Base-by-base conservation (phyloP, 768 basidiomycete genomes). In the Podaxis sp. region DNA sequence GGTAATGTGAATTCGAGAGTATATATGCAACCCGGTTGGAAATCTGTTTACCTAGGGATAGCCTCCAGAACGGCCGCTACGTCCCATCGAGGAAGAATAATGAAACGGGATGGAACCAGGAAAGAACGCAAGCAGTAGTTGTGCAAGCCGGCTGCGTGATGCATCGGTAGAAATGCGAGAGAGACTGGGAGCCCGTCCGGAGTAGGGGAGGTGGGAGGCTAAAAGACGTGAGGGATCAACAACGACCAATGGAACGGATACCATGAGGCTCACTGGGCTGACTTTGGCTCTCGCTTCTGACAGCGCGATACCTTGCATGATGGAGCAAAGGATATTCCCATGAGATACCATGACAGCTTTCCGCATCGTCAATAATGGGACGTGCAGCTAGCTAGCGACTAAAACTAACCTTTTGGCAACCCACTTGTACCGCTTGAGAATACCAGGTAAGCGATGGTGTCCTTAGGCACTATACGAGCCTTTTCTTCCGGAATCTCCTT, bases 351-450 rank as follows among this genome's bases (percentile, higher is more conserved):
- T 87, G 19, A 90, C 85, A 7, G 82, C 89, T 90, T 63, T 13
- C 27, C 40, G 11, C 4, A 54, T 43, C 4, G 11, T 52, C 52
- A n/a, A 5, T 8, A 29, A 29, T 43, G 29, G 29, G 4, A 25
- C 46, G 5, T 2, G 41, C 22, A n/a, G 15, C 17, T 41, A 6
- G 9, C 2, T 7, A 6, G 22, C 36, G 24, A 59, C 24, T 11
- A 24, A 33, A 52, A 52, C 61, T 13, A 19, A 85, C 89, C 88
- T 81, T 91, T 91, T 0, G 90, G 88, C 2, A 86, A 74, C 0
- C 90, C 90, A 64, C 81, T 90, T 0, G 90, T 91, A 27, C 90
- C 90, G 67, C 90, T 91, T 1, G 90, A 91, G 69, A 90, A 90
- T 0, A 87, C 75, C 2, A 91, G 74, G 70, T 91, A 89, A 0